Percentiles rank a stretch among this genome's conserved stretches.
phyloP scores from a whole-genome alignment of 257 asterid genomes.

The Catharanthus roseus region DNA sequence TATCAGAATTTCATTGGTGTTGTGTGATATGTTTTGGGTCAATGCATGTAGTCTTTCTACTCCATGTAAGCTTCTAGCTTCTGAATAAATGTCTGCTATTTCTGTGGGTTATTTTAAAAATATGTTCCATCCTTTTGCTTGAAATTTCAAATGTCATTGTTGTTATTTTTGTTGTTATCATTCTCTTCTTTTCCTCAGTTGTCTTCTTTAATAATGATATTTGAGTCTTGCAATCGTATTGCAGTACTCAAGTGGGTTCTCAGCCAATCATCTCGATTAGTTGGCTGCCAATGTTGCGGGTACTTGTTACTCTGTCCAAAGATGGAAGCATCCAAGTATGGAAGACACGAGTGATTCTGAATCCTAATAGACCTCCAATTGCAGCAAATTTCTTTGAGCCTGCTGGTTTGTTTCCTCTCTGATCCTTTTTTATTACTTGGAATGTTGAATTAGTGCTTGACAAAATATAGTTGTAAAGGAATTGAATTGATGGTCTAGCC shows the following conservation, averaged over 20 bases:
- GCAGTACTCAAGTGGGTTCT: slow-evolving; percentile 97
- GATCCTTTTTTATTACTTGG: slow-evolving; percentile 2
- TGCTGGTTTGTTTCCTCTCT: slow-evolving; percentile 68
- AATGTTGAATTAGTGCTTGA: slow-evolving; percentile 3
- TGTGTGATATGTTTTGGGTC: not conserved
- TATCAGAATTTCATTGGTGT: not conserved
- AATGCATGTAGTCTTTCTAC: not conserved
- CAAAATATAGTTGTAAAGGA: not conserved
- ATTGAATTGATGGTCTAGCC: not conserved
- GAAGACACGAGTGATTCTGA: slow-evolving; percentile 79
- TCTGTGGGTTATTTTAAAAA: not conserved
- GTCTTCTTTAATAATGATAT: slow-evolving; percentile 14
- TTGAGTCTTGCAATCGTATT: slow-evolving; percentile 31
- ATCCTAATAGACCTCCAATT: slow-evolving; percentile 86
- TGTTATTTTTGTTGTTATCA: slow-evolving; percentile 1
- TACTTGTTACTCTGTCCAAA: slow-evolving; percentile 87
- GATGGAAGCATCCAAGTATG: slow-evolving; percentile 97
- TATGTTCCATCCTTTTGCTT: not conserved
- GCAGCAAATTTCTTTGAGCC: slow-evolving; percentile 96
- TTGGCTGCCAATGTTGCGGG: slow-evolving; percentile 83
- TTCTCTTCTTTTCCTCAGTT: slow-evolving; percentile 17
- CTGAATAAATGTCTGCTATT: not conserved
- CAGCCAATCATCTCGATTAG: slow-evolving; percentile 93
- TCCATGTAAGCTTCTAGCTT: not conserved
- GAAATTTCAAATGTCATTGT: slow-evolving; percentile 1